A percentile compares a stretch with the other conserved stretches of the same genome.
phyloP scores from a whole-genome alignment of 2,329 filamentous ascomycete genomes.

The Hymenoscyphus fructigenus region DNA sequence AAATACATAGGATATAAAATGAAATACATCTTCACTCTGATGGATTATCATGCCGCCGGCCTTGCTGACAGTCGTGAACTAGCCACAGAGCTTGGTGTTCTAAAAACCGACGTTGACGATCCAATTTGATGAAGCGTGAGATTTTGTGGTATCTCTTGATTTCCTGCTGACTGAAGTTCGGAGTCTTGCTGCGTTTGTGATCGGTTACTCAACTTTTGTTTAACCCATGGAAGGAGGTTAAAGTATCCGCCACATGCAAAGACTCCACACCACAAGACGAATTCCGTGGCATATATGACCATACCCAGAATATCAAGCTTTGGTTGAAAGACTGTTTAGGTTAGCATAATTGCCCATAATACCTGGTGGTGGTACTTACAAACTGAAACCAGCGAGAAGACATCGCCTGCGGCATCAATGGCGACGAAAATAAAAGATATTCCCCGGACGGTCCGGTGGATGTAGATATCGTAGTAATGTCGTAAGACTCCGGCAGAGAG shows the following conservation, averaged over 20 bases:
- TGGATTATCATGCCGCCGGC: background rate
- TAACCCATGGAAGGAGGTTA: constrained; percentile 60
- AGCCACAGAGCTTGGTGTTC: constrained; percentile 47
- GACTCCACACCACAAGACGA: constrained; percentile 65
- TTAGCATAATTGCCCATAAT: background rate
- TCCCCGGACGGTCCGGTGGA: constrained; percentile 63
- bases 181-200: constrained; percentile 18
- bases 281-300: constrained; percentile 65
- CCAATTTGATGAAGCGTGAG: constrained; percentile 49
- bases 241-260: constrained; percentile 65
- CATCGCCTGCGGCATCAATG: constrained; percentile 67
- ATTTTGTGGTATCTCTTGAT: constrained; percentile 15
- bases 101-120: constrained; percentile 64
- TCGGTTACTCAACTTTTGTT: constrained; percentile 36
- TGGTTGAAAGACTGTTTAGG: constrained; percentile 51
- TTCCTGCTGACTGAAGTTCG: constrained; percentile 13
- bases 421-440: constrained; percentile 72
- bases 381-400: constrained; percentile 65
- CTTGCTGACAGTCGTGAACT: constrained; percentile 11
- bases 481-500: constrained; percentile 64
- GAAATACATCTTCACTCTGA: background rate
- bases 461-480: constrained; percentile 70
- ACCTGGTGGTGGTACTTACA: constrained; percentile 33
- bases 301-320: constrained; percentile 60
- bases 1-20: background rate